Percentiles rank a stretch among this genome's conserved stretches.
These are phyloP conservation scores for Musa troglodytarum DNA, from an alignment of 176 grass and related monocot species.

Conservation along the genomic window DNA sequence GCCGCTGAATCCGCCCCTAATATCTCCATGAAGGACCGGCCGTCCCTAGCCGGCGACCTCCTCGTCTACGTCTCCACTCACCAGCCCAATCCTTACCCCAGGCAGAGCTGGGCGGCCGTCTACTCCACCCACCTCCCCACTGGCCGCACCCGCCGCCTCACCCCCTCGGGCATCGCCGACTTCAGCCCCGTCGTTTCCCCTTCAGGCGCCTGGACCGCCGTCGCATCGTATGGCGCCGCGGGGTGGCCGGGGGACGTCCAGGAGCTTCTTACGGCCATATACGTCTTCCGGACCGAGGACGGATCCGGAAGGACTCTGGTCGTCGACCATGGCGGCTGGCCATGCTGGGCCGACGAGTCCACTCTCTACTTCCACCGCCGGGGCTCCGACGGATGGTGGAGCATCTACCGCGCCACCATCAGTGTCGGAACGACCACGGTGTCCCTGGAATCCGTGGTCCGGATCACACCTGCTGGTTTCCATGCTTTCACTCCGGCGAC, in stretches of 20 bases:
- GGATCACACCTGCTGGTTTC: constrained; percentile 57
- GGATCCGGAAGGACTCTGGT: constrained; percentile 43
- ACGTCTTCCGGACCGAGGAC: constrained; percentile 53
- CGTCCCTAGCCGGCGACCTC: constrained; percentile 44
- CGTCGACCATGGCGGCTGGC: constrained; percentile 55
- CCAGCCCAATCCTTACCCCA: constrained; percentile 21
- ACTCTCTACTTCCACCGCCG: constrained; percentile 86
- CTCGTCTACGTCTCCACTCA: constrained; percentile 73
- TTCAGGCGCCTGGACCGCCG: constrained; percentile 68
- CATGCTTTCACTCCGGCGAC: constrained; percentile 82
- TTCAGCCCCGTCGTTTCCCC: constrained; percentile 78
- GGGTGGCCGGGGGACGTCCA: constrained; percentile 64
- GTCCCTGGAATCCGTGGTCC: constrained; percentile 25
- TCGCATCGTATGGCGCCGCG: constrained; percentile 28
- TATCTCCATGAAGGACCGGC: constrained; percentile 61
- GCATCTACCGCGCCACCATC: constrained; percentile 55
- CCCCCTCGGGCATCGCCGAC: constrained; percentile 37
- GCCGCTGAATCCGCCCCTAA: neutral
- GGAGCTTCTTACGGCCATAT: constrained; percentile 62
- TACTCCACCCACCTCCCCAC: constrained; percentile 47
- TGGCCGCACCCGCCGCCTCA: constrained; percentile 33
- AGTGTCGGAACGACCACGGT: constrained; percentile 8
- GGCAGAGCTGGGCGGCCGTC: constrained; percentile 63
- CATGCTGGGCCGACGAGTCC: constrained; percentile 62
- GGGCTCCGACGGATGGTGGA: constrained; percentile 59